Conservation (phyloP, 352 stramenopile species). For the Pythium brachiatum region DNA sequence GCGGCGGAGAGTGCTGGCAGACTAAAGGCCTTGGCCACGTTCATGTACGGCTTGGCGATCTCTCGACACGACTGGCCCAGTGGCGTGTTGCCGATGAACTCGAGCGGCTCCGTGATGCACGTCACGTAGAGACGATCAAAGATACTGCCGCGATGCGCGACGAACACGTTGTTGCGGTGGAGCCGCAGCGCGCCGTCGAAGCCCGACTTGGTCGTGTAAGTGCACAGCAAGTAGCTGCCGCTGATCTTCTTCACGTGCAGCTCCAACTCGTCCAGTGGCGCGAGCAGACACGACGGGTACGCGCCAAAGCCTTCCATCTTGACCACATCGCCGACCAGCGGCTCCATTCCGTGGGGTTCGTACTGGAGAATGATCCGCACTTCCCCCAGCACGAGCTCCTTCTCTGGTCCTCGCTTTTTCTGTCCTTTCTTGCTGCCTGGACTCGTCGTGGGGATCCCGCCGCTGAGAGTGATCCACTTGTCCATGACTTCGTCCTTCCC, state of each 20-base stretch:
- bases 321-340: slow-evolving; percentile 61
- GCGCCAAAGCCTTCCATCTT: slow-evolving; percentile 75
- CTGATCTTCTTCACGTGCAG: slow-evolving; percentile 81
- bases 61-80: slow-evolving; percentile 58
- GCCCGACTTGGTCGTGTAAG: slow-evolving; percentile 60
- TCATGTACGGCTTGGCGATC: slow-evolving; percentile 60
- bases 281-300: slow-evolving; percentile 65
- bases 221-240: slow-evolving; percentile 73
- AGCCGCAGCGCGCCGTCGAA: slow-evolving; percentile 61
- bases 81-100: slow-evolving; percentile 66
- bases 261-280: slow-evolving; percentile 66
- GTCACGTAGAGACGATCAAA: slow-evolving; percentile 68
- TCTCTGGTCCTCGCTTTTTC: slow-evolving; percentile 40
- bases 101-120: slow-evolving; percentile 64
- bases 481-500: slow-evolving; percentile 80
- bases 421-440: slow-evolving; percentile 20
- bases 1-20: slow-evolving; percentile 61
- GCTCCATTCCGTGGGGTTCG: slow-evolving; percentile 77
- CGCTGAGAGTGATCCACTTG: slow-evolving; percentile 70
- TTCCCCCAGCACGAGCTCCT: slow-evolving; percentile 59
- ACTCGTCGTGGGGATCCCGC: slow-evolving; percentile 28
- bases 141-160: slow-evolving; percentile 66
- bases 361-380: slow-evolving; percentile 79
- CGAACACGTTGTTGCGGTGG: slow-evolving; percentile 80
- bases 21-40: slow-evolving; percentile 66